Base-by-base conservation (phyloP, 2,329 filamentous ascomycete species). In the Phyllosticta capitalensis region DNA sequence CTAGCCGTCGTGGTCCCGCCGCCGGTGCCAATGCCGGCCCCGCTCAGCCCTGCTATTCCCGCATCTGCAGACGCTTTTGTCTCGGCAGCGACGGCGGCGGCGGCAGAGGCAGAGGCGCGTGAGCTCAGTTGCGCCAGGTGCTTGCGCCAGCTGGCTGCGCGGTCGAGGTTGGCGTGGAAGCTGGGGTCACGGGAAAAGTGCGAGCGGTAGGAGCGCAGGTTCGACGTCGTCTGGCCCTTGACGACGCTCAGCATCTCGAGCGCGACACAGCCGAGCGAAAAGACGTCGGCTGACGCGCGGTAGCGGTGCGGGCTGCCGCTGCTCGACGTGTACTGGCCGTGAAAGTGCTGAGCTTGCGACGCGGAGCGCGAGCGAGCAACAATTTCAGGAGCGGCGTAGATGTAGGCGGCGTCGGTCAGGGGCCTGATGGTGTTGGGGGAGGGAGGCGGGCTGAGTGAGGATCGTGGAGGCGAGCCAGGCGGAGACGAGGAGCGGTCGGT, bases 221-320 rank as follows among this genome's bases (percentile, higher is more conserved):
- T 65, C 1, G 68, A 64, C 4, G 72, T 63, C 1, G 71, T 69
- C 48, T 71, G 69, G 55, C 71, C 70, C 55, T 73, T 71, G 2
- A 67, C 70, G 6, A 70, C 68, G 0, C 72, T 73, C 60, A 75
- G 66, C 68, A 75, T 74, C 14, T 67, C 66, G 1, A 75, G 63
- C 61, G 75, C 74, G 3, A 74, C 67, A 53, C 71, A 74, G n/a
- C 72, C 73, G 1, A 75, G 59, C 0, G 71, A 71, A 61, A 74
- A 75, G 3, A 74, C 69, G 53, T 75, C 73, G 1, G 71, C 70
- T 12, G 58, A 55, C 1, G 53, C 49, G n/a, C 58, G 58, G 55
- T 70, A 68, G 10, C 70, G 66, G n/a, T 58, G 55, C 17, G 28
- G 22, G 9, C 30, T 38, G 30, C 30, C 17, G 28, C 28, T 30